phyloP scores from a whole-genome alignment of 192 early-diverging fungal species.

The Entophlyctis luteolus region DNA sequence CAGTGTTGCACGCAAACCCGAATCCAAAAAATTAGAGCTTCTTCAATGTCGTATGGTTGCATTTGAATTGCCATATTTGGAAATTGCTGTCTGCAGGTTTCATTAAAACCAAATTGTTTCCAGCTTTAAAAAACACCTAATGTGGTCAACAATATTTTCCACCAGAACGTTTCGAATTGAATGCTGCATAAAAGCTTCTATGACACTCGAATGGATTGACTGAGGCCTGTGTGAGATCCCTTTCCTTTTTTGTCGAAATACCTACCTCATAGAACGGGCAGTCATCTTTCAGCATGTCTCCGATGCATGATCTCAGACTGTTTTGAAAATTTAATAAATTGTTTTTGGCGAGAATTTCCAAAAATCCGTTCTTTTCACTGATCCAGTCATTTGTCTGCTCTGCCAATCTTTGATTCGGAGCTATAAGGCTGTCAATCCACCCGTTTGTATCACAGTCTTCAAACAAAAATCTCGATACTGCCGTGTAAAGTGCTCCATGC shows the following conservation, averaged over 20 bases:
- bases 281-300: constrained; percentile 43
- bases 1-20: constrained; percentile 28
- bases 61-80: not conserved
- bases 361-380: constrained; percentile 4
- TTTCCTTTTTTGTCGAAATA: not conserved
- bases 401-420: not conserved
- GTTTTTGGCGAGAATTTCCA: constrained; percentile 34
- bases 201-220: constrained; percentile 46
- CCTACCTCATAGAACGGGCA: constrained; percentile 50
- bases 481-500: constrained; percentile 8
- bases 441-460: not conserved
- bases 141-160: constrained; percentile 29
- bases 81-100: not conserved
- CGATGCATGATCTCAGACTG: constrained; percentile 32
- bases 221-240: not conserved
- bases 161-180: constrained; percentile 4
- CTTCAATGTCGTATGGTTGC: constrained; percentile 49
- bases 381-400: constrained; percentile 1
- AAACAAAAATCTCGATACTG: constrained; percentile 21
- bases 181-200: constrained; percentile 38
- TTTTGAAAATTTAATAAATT: constrained; percentile 41
- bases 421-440: constrained; percentile 1
- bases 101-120: not conserved
- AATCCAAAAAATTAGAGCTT: constrained; percentile 40
- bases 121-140: constrained; percentile 22